Evolutionary conservation across 176 grass and related monocot genomes (phyloP), one percentile per base, ranked within the genome.

Genomic region (Rhynchospora breviuscula): DNA sequence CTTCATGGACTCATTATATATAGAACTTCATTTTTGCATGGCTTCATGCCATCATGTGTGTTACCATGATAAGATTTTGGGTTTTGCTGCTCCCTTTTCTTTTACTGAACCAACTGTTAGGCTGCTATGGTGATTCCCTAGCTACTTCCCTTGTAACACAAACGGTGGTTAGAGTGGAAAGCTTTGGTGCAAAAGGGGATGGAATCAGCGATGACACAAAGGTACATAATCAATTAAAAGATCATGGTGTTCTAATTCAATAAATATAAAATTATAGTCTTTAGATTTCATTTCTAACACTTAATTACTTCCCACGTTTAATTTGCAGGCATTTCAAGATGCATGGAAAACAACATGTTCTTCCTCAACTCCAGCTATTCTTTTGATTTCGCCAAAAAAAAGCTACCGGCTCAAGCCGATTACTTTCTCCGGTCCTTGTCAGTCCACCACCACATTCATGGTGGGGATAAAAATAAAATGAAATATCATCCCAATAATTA

Each of bases 341-440:
- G 85, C 85, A 4, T 96, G 90, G 91, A 14, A 53, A 43, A 65
- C 46, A 47, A 87, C 62, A 26, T 97, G 94, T 67, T 89, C 89
- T 67, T 97, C 89, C 63, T 84, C 77, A 21, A 51, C 69, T 40
- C 49, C 87, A 19, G 69, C 81, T 7, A 47, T 46, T 80, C 12
- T 97, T 67, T 40, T 90, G 54, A 63, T 93, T 0, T 85, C 89
- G 10, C 67, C 35, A 40, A 40, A 73, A 8, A 93, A 88, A 73
- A 89, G 23, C 40, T 88, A 87, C 59, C 51, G 86, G 7, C 85
- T 67, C 1, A 87, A 90, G 59, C 94, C 85, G 21, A 82, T 91
- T 2, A 85, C 78, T 15, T 80, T 97, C 9, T 65, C 77, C 12
- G 91, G 94, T 5, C 90, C 91, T 78, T 97, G 91, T 82, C 83